These are phyloP conservation scores for Candida germanica DNA, from an alignment of 805 yeast genomes.

Conservation along the genomic window DNA sequence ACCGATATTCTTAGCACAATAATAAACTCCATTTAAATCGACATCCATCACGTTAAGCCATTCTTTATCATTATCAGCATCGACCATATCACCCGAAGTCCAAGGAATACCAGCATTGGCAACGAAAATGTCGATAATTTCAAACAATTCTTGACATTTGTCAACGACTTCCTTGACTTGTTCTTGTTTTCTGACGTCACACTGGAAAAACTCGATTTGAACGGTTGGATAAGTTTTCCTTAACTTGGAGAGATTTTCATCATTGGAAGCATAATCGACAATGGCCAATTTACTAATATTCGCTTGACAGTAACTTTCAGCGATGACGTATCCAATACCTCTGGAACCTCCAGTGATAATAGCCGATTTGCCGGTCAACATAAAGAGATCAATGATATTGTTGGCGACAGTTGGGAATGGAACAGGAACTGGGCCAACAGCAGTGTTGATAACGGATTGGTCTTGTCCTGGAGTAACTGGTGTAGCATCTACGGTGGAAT, in stretches of 20 bases:
- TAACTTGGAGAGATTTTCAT: slow-evolving; percentile 25
- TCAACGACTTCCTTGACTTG: slow-evolving; percentile 34
- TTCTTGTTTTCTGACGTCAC: slow-evolving; percentile 39
- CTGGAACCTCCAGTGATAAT: slow-evolving; percentile 38
- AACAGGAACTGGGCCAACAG: slow-evolving; percentile 39
- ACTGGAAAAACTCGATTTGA: slow-evolving; percentile 28
- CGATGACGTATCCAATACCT: slow-evolving; percentile 35
- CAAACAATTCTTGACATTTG: slow-evolving; percentile 30
- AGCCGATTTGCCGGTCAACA: slow-evolving; percentile 30
- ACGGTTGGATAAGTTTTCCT: slow-evolving; percentile 28
- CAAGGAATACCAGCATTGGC: slow-evolving; percentile 51
- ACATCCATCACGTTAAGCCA: slow-evolving; percentile 74
- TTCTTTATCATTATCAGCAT: slow-evolving; percentile 47
- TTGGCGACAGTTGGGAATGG: slow-evolving; percentile 27
- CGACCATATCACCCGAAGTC: slow-evolving; percentile 41
- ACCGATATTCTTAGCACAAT: slow-evolving; percentile 75
- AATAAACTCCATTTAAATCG: slow-evolving; percentile 78
- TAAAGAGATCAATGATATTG: slow-evolving; percentile 28
- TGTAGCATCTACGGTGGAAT: slow-evolving; percentile 7
- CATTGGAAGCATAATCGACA: slow-evolving; percentile 35
- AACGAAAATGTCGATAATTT: slow-evolving; percentile 40
- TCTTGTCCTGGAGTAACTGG: slow-evolving; percentile 9
- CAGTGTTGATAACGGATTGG: slow-evolving; percentile 28
- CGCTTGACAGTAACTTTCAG: slow-evolving; percentile 39
- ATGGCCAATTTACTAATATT: slow-evolving; percentile 36